Conservation (phyloP, 140 eudicot genomes). For the Ambrosia hybrid region DNA sequence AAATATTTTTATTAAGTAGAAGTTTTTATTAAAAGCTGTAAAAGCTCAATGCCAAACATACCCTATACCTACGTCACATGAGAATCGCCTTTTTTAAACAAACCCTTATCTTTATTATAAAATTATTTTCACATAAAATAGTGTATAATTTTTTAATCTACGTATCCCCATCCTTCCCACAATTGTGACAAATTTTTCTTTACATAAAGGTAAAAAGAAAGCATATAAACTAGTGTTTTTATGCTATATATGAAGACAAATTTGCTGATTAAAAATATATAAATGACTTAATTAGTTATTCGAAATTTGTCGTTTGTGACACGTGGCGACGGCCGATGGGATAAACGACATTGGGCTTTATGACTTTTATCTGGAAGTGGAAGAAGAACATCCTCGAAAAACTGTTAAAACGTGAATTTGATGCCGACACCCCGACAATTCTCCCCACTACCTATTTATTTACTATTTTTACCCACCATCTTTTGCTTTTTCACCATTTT, state of each 20-base stretch:
- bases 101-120: neutral
- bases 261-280: neutral
- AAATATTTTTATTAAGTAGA: no score
- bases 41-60: no score
- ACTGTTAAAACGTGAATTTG: constrained; percentile 4
- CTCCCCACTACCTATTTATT: constrained; percentile 1
- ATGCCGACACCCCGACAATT: constrained; percentile 19
- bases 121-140: neutral
- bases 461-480: constrained; percentile 13
- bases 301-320: constrained; percentile 15
- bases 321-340: neutral
- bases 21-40: no score
- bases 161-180: neutral
- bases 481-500: neutral
- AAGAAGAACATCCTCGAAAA: constrained; percentile 6
- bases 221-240: neutral
- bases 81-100: no score
- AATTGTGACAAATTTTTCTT: constrained; percentile 3
- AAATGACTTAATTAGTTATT: neutral
- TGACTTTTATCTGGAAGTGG: neutral
- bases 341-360: constrained; percentile 16
- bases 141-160: neutral
- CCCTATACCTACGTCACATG: no score
- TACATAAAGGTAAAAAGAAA: neutral
- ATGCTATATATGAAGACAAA: constrained; percentile 13